These are phyloP conservation scores for Xylariales sp. DNA, from an alignment of 2,329 filamentous ascomycete species.

Conservation along the genomic window DNA sequence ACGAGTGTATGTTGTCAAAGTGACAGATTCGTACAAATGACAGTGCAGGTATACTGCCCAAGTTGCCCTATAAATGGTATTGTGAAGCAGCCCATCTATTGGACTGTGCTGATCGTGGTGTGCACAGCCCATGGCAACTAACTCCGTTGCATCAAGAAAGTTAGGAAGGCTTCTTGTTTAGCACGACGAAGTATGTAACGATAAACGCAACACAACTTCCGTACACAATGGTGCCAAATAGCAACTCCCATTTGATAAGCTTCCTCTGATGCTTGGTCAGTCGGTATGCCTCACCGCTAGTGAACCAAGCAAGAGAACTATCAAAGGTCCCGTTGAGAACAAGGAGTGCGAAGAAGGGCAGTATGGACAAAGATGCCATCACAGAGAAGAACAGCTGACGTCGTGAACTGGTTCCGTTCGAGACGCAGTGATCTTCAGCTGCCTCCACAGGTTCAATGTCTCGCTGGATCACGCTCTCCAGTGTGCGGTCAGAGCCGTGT, in stretches of 20 bases:
- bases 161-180: too few species aligned
- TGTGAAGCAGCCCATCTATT: not conserved
- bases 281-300: slow-evolving; percentile 37
- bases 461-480: not conserved
- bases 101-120: not conserved
- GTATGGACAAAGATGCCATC: slow-evolving; percentile 34
- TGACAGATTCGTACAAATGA: slow-evolving; percentile 3
- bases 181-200: slow-evolving; percentile 17
- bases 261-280: slow-evolving; percentile 33
- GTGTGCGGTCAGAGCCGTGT: not conserved
- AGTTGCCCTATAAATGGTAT: not conserved
- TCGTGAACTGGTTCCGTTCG: slow-evolving; percentile 10
- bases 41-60: not conserved
- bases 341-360: slow-evolving; percentile 44
- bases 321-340: slow-evolving; percentile 41
- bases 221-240: slow-evolving; percentile 16
- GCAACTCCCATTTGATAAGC: slow-evolving; percentile 23
- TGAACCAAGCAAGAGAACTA: slow-evolving; percentile 43
- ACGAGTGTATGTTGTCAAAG: slow-evolving; percentile 2
- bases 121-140: too few species aligned
- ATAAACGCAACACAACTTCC: slow-evolving; percentile 13
- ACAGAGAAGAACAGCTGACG: slow-evolving; percentile 33
- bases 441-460: slow-evolving; percentile 6
- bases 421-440: slow-evolving; percentile 2
- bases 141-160: too few species aligned